Conservation (phyloP, 2,329 filamentous ascomycete genomes). For the Didymella exigua region DNA sequence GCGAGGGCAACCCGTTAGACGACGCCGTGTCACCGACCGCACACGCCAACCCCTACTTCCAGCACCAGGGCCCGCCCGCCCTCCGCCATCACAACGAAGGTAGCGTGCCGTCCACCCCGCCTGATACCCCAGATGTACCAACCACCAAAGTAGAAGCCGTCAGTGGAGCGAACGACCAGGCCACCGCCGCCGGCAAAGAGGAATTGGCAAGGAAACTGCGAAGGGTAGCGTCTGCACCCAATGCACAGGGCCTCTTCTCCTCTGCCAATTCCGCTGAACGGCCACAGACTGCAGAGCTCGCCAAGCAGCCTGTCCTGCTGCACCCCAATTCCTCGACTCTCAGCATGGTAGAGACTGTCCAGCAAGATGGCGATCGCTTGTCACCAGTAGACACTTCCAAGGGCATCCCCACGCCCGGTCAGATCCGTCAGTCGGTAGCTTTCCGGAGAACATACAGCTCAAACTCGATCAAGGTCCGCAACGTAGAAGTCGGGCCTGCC, state of each 20-base stretch:
- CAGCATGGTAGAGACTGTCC: slow-evolving; percentile 58
- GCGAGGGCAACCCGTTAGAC: slow-evolving; percentile 89
- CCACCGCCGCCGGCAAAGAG: slow-evolving; percentile 83
- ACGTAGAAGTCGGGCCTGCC: slow-evolving; percentile 91
- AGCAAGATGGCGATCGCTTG: slow-evolving; percentile 36
- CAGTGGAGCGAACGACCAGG: slow-evolving; percentile 66
- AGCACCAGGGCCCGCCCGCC: slow-evolving; percentile 91
- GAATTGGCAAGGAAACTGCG: slow-evolving; percentile 91
- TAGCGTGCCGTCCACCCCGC: slow-evolving; percentile 89
- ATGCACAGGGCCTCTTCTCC: slow-evolving; percentile 88
- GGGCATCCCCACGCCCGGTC: slow-evolving; percentile 70
- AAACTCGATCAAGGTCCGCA: slow-evolving; percentile 97
- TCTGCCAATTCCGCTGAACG: slow-evolving; percentile 58
- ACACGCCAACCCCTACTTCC: slow-evolving; percentile 95
- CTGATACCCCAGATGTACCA: slow-evolving; percentile 78
- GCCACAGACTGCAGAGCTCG: slow-evolving; percentile 83
- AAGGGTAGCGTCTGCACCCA: slow-evolving; percentile 93
- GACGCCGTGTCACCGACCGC: slow-evolving; percentile 90
- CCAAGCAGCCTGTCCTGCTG: slow-evolving; percentile 76
- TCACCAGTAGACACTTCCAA: slow-evolving; percentile 45
- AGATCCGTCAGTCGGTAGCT: slow-evolving; percentile 68
- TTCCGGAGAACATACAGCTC: slow-evolving; percentile 97
- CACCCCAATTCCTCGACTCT: slow-evolving; percentile 60
- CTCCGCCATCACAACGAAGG: slow-evolving; percentile 93
- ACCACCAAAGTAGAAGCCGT: slow-evolving; percentile 68